Evolutionary conservation across 1,284 basidiomycete species (phyloP), one percentile per base, ranked within the genome.

Genomic region (Trichosporon ovoides): DNA sequence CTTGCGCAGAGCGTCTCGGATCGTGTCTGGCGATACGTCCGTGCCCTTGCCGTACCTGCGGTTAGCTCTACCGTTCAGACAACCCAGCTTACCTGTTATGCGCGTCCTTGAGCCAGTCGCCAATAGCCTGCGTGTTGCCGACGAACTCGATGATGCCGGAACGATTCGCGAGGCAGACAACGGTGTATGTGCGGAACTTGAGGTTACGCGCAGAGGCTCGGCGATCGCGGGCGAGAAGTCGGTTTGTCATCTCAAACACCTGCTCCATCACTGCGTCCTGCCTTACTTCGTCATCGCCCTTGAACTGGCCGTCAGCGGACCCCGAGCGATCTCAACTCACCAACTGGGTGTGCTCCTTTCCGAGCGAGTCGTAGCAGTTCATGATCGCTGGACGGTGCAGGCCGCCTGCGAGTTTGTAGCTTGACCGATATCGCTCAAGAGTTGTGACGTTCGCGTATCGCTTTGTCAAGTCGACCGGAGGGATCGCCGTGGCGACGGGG

Each of bases 221-320:
- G 24, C 85, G 81, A 72, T 98, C 91, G 12, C 81, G 81, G 10
- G 71, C 68, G 7, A 98, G 82, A 1, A 97, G 82, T 3, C 83
- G 79, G 63, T 98, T 98, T 55, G 93, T 88, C 40, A 98, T 81
- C 33, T 86, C 85, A 70, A 98, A 98, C 2, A 97, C 91, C 77
- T 98, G 96, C 72, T 97, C 92, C 94, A 98, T 97, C 48, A 98
- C 91, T 0, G 95, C 94, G 72, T 98, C 95, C 76, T 98, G 96
- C 31, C 95, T 85, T 35, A 96, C 77, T 69, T 98, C 95, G 66
- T 97, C 93, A 18, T 87, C 83, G 12, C 90, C 89, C 75, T 98
- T 98, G 80, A 94, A 96, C 91, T 97, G 64, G 3, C 22, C 55
- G 58, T 58, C 38, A 60, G 58, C 19, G 2, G 9, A 7, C 11